Percentiles rank a stretch among this genome's conserved stretches.
Conservation (phyloP, 305 asterid species). For the Fraxinus albicans region DNA sequence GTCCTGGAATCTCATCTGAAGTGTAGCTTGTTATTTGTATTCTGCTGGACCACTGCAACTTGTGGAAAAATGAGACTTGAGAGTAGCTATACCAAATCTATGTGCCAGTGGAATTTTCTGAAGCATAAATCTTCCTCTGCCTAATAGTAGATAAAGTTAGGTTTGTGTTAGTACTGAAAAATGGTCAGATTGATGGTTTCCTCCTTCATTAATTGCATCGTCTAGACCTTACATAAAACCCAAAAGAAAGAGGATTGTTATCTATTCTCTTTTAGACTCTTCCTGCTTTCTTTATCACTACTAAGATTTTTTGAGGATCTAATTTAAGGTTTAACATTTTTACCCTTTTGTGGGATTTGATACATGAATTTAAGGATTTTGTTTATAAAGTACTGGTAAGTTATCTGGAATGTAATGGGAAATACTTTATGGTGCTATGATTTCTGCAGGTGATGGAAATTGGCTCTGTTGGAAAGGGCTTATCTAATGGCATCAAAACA, state of each 20-base stretch:
- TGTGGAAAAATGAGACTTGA: not conserved
- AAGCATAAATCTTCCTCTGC: not conserved
- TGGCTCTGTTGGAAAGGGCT: constrained; percentile 91
- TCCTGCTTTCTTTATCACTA: not conserved
- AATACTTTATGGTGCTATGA: not conserved
- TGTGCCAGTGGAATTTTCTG: not conserved
- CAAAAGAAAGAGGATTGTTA: not conserved
- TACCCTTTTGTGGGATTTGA: not conserved
- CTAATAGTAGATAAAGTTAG: not conserved
- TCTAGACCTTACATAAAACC: not conserved
- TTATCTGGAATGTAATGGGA: not conserved
- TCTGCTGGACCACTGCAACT: not conserved
- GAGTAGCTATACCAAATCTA: not conserved
- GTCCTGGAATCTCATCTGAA: not conserved
- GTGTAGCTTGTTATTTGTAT: not conserved
- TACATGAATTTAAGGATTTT: not conserved
- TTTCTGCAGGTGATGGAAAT: constrained; percentile 78
- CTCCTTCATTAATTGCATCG: not conserved
- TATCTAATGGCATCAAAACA: constrained; percentile 49
- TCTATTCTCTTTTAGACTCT: not conserved
- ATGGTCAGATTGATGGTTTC: not conserved
- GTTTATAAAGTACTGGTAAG: not conserved
- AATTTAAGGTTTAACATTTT: not conserved
- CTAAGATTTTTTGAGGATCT: not conserved
- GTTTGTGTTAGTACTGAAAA: not conserved